Percentiles rank a stretch among this genome's conserved stretches.
Conservation (phyloP, 345 rosid species). For the Excoecaria cochinchinensis region DNA sequence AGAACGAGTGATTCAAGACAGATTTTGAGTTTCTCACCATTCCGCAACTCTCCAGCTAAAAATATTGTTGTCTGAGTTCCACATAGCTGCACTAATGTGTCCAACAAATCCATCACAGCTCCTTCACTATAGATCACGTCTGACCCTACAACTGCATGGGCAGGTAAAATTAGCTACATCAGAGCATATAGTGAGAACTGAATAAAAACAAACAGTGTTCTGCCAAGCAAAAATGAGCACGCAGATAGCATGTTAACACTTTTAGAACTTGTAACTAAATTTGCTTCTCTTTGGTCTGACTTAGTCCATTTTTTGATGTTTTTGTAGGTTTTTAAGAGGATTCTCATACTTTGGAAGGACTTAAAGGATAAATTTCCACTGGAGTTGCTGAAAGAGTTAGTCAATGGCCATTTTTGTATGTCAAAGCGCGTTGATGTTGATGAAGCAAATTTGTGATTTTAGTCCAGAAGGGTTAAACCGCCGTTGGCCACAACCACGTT, state of each 20-base stretch:
- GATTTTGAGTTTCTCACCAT: constrained; percentile 43
- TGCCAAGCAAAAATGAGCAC: neutral
- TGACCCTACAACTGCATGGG: constrained; percentile 65
- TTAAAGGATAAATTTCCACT: too few relatives aligned
- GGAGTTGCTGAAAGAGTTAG: too few relatives aligned
- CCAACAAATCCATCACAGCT: constrained; percentile 74
- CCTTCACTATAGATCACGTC: constrained; percentile 91
- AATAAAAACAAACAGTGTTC: neutral
- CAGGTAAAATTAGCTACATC: neutral
- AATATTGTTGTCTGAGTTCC: constrained; percentile 71
- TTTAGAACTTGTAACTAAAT: too few relatives aligned
- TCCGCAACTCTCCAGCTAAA: constrained; percentile 77
- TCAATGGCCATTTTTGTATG: too few relatives aligned
- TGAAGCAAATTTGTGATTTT: too few relatives aligned
- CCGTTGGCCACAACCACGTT: too few relatives aligned
- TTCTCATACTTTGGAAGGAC: too few relatives aligned
- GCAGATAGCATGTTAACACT: neutral
- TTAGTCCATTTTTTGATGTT: too few relatives aligned
- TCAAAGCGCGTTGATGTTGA: too few relatives aligned
- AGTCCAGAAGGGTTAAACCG: too few relatives aligned
- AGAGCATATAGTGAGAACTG: neutral
- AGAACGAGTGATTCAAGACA: neutral
- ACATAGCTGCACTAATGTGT: constrained; percentile 57
- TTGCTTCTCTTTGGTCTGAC: too few relatives aligned
- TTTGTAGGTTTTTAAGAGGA: too few relatives aligned